A percentile compares a stretch with the other conserved stretches of the same genome.
Conservation (phyloP, 306 rosid species). For the Quercus berberidifolia region DNA sequence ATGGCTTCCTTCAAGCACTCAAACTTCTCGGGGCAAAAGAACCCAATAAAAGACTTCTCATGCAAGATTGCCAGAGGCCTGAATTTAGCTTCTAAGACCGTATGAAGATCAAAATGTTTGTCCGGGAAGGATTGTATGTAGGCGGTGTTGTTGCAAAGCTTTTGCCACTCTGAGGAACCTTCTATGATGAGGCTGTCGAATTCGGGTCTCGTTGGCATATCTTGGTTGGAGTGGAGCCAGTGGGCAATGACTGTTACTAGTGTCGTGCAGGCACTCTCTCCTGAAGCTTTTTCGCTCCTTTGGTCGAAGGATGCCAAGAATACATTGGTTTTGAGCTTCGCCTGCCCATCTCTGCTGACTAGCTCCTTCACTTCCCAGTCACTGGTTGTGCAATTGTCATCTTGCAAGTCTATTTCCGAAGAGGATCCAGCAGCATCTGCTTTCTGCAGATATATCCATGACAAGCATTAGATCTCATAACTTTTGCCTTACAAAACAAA, state of each 20-base stretch:
- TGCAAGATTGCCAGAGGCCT: conserved; percentile 43
- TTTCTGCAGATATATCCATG: conserved; percentile 28
- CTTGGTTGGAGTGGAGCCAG: conserved; percentile 63
- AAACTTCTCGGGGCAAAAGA: conserved; percentile 76
- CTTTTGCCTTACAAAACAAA: too few relatives aligned
- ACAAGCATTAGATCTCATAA: background rate
- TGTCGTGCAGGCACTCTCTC: conserved; percentile 75
- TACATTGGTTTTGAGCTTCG: conserved; percentile 58
- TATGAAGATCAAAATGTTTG: conserved; percentile 76
- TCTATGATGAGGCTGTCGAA: conserved; percentile 56
- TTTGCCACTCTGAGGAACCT: conserved; percentile 73
- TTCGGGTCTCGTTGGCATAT: conserved; percentile 51
- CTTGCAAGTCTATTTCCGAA: conserved; percentile 11
- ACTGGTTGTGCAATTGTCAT: background rate
- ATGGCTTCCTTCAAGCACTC: conserved; percentile 59
- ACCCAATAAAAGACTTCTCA: conserved; percentile 57
- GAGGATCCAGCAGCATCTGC: background rate
- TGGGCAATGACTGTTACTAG: conserved; percentile 67
- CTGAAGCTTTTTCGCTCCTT: conserved; percentile 55
- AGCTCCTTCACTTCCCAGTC: conserved; percentile 50
- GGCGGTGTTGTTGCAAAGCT: conserved; percentile 40
- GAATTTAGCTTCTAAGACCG: conserved; percentile 55
- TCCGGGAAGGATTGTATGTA: conserved; percentile 51
- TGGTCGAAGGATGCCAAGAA: conserved; percentile 77
- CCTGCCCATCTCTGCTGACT: conserved; percentile 52